Evolutionary conservation across 352 stramenopile genomes (phyloP).

Genomic region (Globisporangium okanoganense): DNA sequence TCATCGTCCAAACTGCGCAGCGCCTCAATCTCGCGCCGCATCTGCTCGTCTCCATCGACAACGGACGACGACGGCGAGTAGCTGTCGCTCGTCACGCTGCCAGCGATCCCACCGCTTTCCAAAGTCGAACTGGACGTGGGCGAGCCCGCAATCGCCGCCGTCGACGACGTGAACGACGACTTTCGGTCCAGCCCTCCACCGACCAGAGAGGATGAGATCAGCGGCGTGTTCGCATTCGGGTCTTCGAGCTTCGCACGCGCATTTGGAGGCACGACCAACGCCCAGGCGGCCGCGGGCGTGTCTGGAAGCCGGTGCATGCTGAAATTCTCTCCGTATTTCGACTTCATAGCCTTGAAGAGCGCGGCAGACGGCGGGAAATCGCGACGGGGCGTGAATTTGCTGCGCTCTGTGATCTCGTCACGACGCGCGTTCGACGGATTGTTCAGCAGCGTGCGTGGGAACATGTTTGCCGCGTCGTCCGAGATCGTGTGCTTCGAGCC

Average conservation of each 20-base stretch:
- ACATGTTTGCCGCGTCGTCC: constrained; percentile 73
- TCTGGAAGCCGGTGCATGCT: constrained; percentile 68
- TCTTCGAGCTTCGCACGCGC: constrained; percentile 64
- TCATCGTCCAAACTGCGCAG: constrained; percentile 22
- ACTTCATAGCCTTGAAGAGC: constrained; percentile 83
- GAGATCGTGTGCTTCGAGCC: constrained; percentile 45
- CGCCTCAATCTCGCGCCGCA: constrained; percentile 16
- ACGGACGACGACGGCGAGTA: constrained; percentile 10
- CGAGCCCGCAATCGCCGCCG: background rate
- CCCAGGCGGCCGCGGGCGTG: constrained; percentile 72
- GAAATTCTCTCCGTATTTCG: constrained; percentile 78
- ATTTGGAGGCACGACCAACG: constrained; percentile 62
- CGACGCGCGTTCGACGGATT: constrained; percentile 50
- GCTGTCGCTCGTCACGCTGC: constrained; percentile 19
- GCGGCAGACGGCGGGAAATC: constrained; percentile 82
- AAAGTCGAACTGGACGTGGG: constrained; percentile 2
- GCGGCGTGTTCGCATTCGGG: constrained; percentile 8
- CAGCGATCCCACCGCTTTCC: constrained; percentile 7
- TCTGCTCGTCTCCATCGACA: constrained; percentile 16
- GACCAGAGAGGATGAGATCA: background rate
- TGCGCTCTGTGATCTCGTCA: constrained; percentile 76
- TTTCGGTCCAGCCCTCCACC: constrained; percentile 1
- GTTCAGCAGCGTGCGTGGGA: constrained; percentile 55
- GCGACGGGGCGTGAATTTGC: constrained; percentile 73
- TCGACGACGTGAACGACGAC: constrained; percentile 8